phyloP scores from a whole-genome alignment of 345 rosid species.

The Populus nigra region DNA sequence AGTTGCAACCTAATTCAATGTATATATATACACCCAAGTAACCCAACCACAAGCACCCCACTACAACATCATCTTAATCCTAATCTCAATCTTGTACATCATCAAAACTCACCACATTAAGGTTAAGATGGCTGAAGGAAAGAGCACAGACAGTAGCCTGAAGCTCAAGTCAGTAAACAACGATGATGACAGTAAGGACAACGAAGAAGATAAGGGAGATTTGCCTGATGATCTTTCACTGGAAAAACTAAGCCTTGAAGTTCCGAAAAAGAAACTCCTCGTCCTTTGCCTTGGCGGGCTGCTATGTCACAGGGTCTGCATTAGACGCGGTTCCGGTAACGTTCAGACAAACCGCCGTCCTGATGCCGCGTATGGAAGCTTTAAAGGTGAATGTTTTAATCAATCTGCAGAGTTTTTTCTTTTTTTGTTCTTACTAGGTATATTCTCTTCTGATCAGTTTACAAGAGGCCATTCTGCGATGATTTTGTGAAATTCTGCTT shows the following conservation, averaged over 20 bases:
- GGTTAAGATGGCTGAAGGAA: no score
- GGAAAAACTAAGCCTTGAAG: conserved; percentile 8
- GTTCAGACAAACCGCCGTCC: conserved; percentile 9
- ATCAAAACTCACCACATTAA: no score
- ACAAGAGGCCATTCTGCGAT: conserved; percentile 42
- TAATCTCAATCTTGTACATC: no score
- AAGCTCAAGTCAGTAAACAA: background rate
- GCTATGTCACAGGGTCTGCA: conserved; percentile 31
- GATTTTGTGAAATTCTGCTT: conserved; percentile 44
- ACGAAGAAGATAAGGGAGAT: background rate
- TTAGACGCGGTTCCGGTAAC: background rate
- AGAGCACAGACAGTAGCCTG: background rate
- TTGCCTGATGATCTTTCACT: background rate
- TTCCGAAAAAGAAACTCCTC: conserved; percentile 32
- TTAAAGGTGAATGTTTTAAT: conserved; percentile 12
- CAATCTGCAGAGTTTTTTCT: background rate
- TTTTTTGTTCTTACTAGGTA: background rate
- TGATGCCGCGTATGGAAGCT: conserved; percentile 30
- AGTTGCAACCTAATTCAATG: no score
- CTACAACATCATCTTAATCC: no score
- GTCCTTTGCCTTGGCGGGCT: conserved; percentile 31
- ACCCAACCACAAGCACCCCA: no score
- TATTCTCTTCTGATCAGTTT: conserved; percentile 28
- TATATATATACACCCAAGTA: no score
- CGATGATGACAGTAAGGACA: background rate